Evolutionary conservation across 345 rosid species (phyloP), one percentile per base, ranked within the genome.

Genomic region (Leavenworthia alabamica): DNA sequence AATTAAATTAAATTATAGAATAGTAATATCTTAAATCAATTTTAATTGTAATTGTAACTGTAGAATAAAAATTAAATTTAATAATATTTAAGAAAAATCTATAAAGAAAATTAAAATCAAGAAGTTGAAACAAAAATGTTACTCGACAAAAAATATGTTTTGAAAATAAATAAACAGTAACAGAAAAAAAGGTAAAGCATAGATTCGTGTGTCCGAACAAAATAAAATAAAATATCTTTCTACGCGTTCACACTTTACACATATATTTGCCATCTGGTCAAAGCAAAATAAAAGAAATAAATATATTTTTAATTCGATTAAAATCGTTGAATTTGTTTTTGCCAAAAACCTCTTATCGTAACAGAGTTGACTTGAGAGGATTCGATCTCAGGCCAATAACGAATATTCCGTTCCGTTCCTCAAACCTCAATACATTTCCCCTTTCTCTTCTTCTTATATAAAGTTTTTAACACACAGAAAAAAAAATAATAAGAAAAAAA

Each of bases 171-270:
- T 0, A 14, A 46, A 37, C 13, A 39, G 10, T n/a, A n/a, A n/a
- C n/a, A 40, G 22, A 20, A 20, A 64, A 10, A 54, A 42, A 36
- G 5, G 15, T 26, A 13, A 46, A 55, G 56, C 62, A 32, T 68
- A 52, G 62, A 44, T 60, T 60, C 62, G 42, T 53, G 67, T 60
- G 73, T 52, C 67, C 11, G 40, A 3, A 49, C 19, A 20, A 45
- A 33, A 4, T 12, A 23, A 33, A 49, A 43, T 26, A 6, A 13
- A 29, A 50, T 12, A 4, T 14, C 4, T 7, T 27, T 52, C 5
- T 3, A 19, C 56, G 19, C 20, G 27, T n/a, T 47, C 17, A 47
- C n/a, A n/a, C n/a, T n/a, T n/a, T n/a, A n/a, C n/a, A n/a, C 6
- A 6, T 10, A 4, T 20, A 20, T 20, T 1, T 20, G 22, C 22